Base-by-base conservation (phyloP, 2,329 filamentous ascomycete genomes). In the Botrytis cinerea region DNA sequence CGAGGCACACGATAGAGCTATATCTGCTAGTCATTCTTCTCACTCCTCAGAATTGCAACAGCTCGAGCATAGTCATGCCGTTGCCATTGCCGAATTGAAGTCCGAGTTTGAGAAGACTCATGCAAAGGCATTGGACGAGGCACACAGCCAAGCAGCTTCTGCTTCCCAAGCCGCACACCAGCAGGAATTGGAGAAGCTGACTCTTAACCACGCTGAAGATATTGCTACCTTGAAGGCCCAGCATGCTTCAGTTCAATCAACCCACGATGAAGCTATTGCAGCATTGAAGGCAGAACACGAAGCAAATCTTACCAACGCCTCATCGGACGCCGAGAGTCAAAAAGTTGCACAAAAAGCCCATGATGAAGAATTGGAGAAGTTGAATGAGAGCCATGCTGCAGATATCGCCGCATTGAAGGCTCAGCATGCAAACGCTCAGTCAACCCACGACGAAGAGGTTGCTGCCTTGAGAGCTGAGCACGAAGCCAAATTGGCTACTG, bases 81-180 rank as follows among this genome's bases (percentile, higher is more conserved):
- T 87, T 76, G 74, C 75, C 32, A 77, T 82, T 71, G 74, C 74
- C 18, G 73, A 74, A 5, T 81, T 90, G 54, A 86, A 85, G 81
- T 83, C 84, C 48, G 81, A 84, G 67, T 81, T 78, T 51, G 82
- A 83, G 66, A 84, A 87, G 38, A 63, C 84, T 76, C 87, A 90
- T 77, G 86, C 87, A 6, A 87, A 89, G 82, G 88, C 88, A 78
- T 79, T 91, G 16, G 87, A 89, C 80, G 81, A 81, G 40, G 86
- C 87, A 67, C 88, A 89, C 83, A 86, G 84, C 70, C 83, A 82
- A 68, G 84, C 85, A n/a, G 77, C 79, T 28, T 84, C 85, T 59
- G 83, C 85, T 32, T 86, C 87, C 70, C 82, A 84, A 74, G 84
- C 87, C 40, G 80, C 84, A 35, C 84, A 87, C 62, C 75, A 85